Evolutionary conservation across 768 basidiomycete species (phyloP).

Genomic region (Pleurotus ostreatus): DNA sequence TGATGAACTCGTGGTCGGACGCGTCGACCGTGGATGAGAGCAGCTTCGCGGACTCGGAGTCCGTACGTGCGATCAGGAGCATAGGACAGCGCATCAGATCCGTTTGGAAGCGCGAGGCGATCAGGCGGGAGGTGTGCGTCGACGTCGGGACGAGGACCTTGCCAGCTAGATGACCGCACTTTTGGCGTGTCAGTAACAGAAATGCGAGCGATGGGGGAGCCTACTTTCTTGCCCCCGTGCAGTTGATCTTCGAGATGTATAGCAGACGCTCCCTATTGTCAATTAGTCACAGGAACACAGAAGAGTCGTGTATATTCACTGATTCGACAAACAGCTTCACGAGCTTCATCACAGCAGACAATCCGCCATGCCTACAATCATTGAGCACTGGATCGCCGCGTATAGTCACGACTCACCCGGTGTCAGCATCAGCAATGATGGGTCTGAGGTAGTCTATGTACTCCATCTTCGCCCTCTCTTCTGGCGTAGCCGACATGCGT

Average conservation of each 20-base stretch:
- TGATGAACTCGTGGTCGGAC: constrained; percentile 75
- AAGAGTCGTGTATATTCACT: constrained; percentile 30
- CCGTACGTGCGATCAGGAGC: constrained; percentile 88
- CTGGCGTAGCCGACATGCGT: constrained; percentile 60
- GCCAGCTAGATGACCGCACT: constrained; percentile 87
- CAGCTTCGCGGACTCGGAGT: constrained; percentile 83
- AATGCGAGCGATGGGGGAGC: neutral
- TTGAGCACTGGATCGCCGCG: constrained; percentile 12
- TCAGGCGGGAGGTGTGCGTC: constrained; percentile 79
- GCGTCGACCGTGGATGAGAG: constrained; percentile 81
- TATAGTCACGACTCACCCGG: constrained; percentile 56
- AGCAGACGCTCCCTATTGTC: constrained; percentile 71
- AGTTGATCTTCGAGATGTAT: constrained; percentile 94
- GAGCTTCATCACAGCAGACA: constrained; percentile 93
- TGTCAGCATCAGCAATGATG: constrained; percentile 93
- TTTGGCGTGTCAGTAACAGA: constrained; percentile 10
- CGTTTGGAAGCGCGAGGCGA: constrained; percentile 85
- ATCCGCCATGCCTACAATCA: constrained; percentile 73
- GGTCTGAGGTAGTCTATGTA: constrained; percentile 88
- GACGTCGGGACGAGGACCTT: constrained; percentile 92
- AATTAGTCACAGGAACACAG: neutral
- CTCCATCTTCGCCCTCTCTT: constrained; percentile 64
- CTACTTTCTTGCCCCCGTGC: constrained; percentile 88
- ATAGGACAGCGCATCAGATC: constrained; percentile 87
- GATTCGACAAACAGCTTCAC: constrained; percentile 94